Evolutionary conservation across 1,139 yeast genomes (phyloP), one percentile per base, ranked within the genome.

Genomic region (Arxiozyma heterogenica): DNA sequence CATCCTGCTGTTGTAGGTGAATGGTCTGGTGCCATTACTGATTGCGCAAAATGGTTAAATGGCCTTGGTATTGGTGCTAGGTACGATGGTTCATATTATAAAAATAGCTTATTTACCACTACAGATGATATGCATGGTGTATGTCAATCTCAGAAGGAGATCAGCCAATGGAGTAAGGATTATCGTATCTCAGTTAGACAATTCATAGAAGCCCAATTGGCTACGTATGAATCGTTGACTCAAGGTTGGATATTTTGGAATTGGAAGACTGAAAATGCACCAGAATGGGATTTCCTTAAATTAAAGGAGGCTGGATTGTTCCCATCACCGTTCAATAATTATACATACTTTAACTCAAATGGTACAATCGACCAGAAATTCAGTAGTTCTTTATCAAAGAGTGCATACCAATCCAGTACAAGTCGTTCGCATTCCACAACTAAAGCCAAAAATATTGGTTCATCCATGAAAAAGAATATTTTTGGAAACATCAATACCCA

Each of bases 171-270:
- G 69, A 58, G 71, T 12, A 59, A 62, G 11, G 62, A 64, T 18
- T 73, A 72, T 53, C 67, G 69, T 60, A 55, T 57, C 41, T 61
- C 72, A 54, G 70, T 79, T 58, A 71, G 81, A 66, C 69, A 71
- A 69, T 73, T 75, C 67, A 67, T 78, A 68, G 75, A 81, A 69
- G 75, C 80, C 59, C 78, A 77, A 64, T 65, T 80, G 61, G 77
- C 78, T 55, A 73, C 78, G 22, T 80, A 77, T 62, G 65, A 68
- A n/a, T 53, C 58, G 30, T 59, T 69, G 52, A 54, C 57, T 1
- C 71, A 71, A 6, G 87, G 87, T 1, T 82, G 85, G 85, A 79
- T 81, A 41, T 82, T 82, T 63, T 83, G 87, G 88, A 80, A 82
- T 64, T 82, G 79, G 75, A 82, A 82, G 67, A 82, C 86, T 2